Evolutionary conservation across 164 flowering plant genomes (phyloP), one percentile per base, ranked within the genome.

Genomic region (Berberis vulgaris): DNA sequence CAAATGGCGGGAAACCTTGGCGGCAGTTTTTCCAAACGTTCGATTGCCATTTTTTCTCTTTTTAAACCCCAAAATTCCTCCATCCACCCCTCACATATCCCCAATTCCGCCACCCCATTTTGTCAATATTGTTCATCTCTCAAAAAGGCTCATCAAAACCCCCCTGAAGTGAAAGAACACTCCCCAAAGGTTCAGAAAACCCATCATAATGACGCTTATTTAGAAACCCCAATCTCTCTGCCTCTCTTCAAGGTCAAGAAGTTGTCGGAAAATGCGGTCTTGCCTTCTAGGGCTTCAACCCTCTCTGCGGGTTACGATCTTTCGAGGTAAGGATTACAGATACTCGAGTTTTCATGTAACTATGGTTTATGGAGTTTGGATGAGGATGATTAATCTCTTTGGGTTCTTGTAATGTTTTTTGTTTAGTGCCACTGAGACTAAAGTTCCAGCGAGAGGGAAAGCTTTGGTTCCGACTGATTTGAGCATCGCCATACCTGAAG

Each of bases 401-500:
- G 52, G 2, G 26, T 26, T 26, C 26, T 26, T 26, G 26, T 26
- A 26, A 26, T 26, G 26, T 26, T 0, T 65, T 60, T 43, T 12
- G 38, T 57, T 49, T 61, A 91, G 98, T 56, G 98, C 96, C 2
- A 11, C 69, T 1, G 88, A 78, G 39, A 71, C 79, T 0, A 82
- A 74, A 64, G 86, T 92, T 6, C 95, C 91, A 0, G 91, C 85
- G 0, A 75, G 91, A 60, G 95, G 98, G 11, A 92, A 87, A 64
- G 95, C 89, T 1, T 70, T 87, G 43, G 74, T 87, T 10, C 86
- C 92, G 0, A 91, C 95, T 2, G 95, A 87, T 79, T 64, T 89
- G 52, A 83, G 88, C 79, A 84, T 89, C 10, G 80, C 81, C 0
- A 73, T 92, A 9, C 87, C 98, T 1, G 82, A 81, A 62, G 96